Conservation (phyloP, 192 early-diverging fungal species). For the Dissophora globulifera region DNA sequence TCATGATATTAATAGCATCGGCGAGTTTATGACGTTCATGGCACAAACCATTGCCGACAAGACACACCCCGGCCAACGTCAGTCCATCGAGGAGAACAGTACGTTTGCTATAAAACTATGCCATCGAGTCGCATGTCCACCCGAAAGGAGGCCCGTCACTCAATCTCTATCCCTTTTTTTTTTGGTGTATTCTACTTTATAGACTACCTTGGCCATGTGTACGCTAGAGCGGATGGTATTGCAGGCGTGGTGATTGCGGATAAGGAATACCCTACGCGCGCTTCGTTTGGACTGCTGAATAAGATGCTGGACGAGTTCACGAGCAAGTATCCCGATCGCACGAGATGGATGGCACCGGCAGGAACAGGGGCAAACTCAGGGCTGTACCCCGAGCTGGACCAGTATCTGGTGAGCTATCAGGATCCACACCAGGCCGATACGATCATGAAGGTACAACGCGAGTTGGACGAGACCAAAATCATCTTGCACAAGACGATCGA, state of each 20-base stretch:
- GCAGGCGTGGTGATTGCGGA: constrained; percentile 84
- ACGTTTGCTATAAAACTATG: constrained; percentile 11
- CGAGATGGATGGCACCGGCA: constrained; percentile 34
- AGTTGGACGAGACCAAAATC: constrained; percentile 97
- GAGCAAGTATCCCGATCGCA: constrained; percentile 61
- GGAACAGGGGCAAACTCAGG: constrained; percentile 25
- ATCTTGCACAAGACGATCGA: constrained; percentile 97
- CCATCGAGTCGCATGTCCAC: not conserved
- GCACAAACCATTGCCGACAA: constrained; percentile 86
- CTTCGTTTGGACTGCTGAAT: constrained; percentile 86
- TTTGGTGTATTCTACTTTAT: constrained; percentile 5
- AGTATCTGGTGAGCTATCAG: constrained; percentile 84
- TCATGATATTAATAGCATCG: constrained; percentile 75
- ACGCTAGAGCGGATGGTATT: constrained; percentile 76
- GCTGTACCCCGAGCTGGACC: constrained; percentile 78
- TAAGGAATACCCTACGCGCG: constrained; percentile 88
- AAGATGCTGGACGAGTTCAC: constrained; percentile 91
- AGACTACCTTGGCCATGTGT: constrained; percentile 88
- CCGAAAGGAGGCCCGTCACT: not conserved
- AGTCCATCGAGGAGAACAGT: constrained; percentile 85
- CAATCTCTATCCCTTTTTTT: not conserved
- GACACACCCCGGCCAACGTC: constrained; percentile 79
- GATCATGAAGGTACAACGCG: constrained; percentile 92
- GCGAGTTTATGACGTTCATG: constrained; percentile 91
- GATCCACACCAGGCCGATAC: constrained; percentile 93